Conservation (phyloP, 2,329 filamentous ascomycete species). For the Chrysoporthe cubensis region DNA sequence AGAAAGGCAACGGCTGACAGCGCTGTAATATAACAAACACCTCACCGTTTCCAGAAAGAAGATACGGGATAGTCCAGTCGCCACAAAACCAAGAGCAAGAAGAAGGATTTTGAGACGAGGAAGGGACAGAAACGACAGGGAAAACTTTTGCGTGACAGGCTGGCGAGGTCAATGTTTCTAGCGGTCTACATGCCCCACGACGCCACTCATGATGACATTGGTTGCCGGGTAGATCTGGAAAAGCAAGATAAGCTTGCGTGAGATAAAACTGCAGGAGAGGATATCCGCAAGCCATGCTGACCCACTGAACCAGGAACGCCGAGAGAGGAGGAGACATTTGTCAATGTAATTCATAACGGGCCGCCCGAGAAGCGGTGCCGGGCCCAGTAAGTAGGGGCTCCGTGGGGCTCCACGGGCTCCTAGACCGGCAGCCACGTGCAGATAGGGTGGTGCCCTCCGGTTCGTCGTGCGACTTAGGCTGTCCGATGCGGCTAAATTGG, state of each 20-base stretch:
- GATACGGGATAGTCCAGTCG: not conserved
- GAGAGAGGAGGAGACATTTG: constrained; percentile 14
- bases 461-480: not conserved
- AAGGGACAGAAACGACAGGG: not conserved
- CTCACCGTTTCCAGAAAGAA: not conserved
- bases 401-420: not conserved
- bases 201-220: constrained; percentile 15
- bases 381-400: not conserved
- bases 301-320: not conserved
- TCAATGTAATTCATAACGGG: constrained; percentile 26
- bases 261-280: not conserved
- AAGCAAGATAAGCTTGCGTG: constrained; percentile 24
- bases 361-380: constrained; percentile 17
- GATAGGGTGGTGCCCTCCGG: not conserved
- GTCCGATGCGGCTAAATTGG: no score
- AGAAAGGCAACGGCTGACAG: not conserved
- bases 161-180: constrained; percentile 7
- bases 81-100: not conserved
- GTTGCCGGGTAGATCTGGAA: not conserved
- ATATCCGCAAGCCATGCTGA: not conserved
- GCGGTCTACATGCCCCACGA: constrained; percentile 18
- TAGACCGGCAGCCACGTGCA: constrained; percentile 2
- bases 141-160: not conserved
- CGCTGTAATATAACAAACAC: not conserved
- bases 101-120: not conserved